These are phyloP conservation scores for Talaromyces sp. DNA, from an alignment of 2,329 filamentous ascomycete genomes.

Conservation along the genomic window DNA sequence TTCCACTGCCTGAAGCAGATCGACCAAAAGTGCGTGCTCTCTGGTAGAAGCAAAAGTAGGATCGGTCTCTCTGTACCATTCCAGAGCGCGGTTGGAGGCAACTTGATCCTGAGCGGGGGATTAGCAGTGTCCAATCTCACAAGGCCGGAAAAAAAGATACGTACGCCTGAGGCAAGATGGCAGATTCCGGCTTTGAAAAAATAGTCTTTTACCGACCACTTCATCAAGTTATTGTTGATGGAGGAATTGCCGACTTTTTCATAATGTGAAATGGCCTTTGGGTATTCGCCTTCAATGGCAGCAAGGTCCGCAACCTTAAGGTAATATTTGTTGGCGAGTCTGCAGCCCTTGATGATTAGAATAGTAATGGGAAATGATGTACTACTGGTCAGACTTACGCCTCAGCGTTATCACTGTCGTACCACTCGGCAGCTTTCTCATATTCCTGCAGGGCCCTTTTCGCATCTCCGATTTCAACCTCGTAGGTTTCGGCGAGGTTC, in stretches of 20 bases:
- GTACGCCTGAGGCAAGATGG: conserved; percentile 63
- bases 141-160: neutral
- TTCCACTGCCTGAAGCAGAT: conserved; percentile 71
- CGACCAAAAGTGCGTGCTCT: conserved; percentile 74
- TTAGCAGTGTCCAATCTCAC: neutral
- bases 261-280: conserved; percentile 73
- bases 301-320: conserved; percentile 87
- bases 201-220: conserved; percentile 92
- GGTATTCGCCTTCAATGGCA: conserved; percentile 77
- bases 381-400: conserved; percentile 51
- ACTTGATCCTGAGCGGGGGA: conserved; percentile 59
- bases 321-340: conserved; percentile 87
- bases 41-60: conserved; percentile 69
- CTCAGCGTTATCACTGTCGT: conserved; percentile 76
- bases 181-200: conserved; percentile 92
- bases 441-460: conserved; percentile 78
- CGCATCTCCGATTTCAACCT: conserved; percentile 72
- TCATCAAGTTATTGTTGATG: conserved; percentile 87
- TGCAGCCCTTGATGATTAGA: conserved; percentile 27
- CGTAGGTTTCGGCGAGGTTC: conserved; percentile 78
- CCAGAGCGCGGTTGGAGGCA: conserved; percentile 70
- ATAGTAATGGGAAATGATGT: neutral
- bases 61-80: conserved; percentile 76
- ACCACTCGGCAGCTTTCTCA: conserved; percentile 82
- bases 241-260: conserved; percentile 75